Evolutionary conservation across 2,329 filamentous ascomycete species (phyloP).

Genomic region (Scedosporium dehoogii): DNA sequence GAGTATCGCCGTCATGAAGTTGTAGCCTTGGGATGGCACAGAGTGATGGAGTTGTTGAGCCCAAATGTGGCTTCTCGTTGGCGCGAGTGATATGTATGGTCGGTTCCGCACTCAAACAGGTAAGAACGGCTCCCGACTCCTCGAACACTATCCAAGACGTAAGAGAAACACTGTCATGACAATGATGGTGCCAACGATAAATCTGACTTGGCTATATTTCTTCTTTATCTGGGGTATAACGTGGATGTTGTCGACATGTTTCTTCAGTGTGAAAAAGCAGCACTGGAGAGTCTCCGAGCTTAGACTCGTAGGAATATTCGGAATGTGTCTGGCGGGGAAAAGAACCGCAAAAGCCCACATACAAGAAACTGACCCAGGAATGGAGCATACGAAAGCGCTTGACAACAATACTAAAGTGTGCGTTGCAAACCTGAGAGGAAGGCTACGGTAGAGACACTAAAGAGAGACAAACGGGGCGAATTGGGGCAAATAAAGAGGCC

Average conservation of each 20-base stretch:
- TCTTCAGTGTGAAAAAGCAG: neutral
- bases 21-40: neutral
- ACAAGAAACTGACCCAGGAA: too few relatives aligned
- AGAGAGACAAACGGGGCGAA: neutral
- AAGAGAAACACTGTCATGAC: neutral
- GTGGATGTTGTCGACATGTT: neutral
- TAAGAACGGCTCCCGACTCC: neutral
- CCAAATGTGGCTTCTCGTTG: neutral
- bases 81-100: neutral
- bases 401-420: too few relatives aligned
- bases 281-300: too few relatives aligned
- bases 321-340: too few relatives aligned
- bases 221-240: neutral
- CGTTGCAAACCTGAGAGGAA: neutral
- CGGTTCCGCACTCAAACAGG: neutral
- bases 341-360: too few relatives aligned
- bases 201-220: neutral
- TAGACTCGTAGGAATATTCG: too few relatives aligned
- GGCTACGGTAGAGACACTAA: neutral
- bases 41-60: neutral
- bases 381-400: too few relatives aligned
- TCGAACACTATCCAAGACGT: neutral
- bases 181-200: neutral
- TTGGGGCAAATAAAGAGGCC: neutral
- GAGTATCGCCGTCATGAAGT: neutral